Evolutionary conservation across 2,329 filamentous ascomycete genomes (phyloP), one percentile per base, ranked within the genome.

Genomic region (Colletotrichum nymphaeae): DNA sequence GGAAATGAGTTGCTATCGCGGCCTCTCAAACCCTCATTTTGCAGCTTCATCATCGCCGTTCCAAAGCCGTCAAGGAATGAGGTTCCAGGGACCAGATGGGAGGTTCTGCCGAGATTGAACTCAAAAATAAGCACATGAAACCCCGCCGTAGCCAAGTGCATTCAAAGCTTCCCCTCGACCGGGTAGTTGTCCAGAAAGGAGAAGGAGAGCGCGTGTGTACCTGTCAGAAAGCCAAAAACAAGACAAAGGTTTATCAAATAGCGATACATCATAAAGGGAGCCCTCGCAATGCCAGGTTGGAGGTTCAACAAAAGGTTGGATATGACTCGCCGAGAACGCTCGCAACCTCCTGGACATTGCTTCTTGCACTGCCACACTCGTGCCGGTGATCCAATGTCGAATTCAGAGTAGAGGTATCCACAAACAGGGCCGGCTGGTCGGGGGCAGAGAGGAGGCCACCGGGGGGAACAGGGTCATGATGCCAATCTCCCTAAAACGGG

Each of bases 331-430:
- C 60, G 55, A 37, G 30, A 53, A 5, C 9, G 26, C 24, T 37
- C 59, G 46, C 28, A 56, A 73, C 46, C 67, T 70, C 60, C 35
- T 62, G 70, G 35, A 62, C 67, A 57, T 56, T 73, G 67, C 55
- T 69, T 65, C 30, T 52, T 65, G 67, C 67, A 70, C 70, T 73
- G 70, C 70, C 70, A 69, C 55, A 60, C 22, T 65, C 28, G 22
- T 55, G 42, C 55, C 59, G 60, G 65, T 53, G 60, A 72, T 57
- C 35, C 63, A 37, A 28, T 46, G 62, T 62, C 49, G 22, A 62
- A 57, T 2, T 14, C 49, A 16, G 63, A 65, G 49, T 24, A 28
- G 32, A 12, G 32, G 64, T 32, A 65, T 57, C 70, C 67, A 65
- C 70, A 62, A 56, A 73, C 67, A 65, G 55, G 60, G 60, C 67